These are phyloP conservation scores for Cyclotella atomus DNA, from an alignment of 108 stramenopile species.

Conservation along the genomic window DNA sequence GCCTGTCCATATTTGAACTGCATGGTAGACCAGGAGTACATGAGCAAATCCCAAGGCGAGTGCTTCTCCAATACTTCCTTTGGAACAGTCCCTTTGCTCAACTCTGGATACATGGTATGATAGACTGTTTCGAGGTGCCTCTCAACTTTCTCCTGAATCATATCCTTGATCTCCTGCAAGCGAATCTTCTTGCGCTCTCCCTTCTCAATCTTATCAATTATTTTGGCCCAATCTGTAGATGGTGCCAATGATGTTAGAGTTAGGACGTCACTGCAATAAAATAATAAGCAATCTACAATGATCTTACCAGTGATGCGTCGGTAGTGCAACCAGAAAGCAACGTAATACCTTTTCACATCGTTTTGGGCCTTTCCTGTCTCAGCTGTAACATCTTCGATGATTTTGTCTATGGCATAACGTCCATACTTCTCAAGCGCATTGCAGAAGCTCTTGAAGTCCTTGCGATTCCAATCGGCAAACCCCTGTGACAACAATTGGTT, in stretches of 20 bases:
- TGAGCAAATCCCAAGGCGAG: conserved; percentile 67
- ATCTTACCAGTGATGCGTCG: conserved; percentile 61
- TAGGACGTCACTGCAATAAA: background rate
- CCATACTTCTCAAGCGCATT: conserved; percentile 92
- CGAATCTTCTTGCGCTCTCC: conserved; percentile 91
- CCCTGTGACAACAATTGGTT: conserved; percentile 80
- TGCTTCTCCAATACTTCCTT: conserved; percentile 74
- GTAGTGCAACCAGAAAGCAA: conserved; percentile 88
- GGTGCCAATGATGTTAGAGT: background rate
- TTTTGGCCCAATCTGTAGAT: conserved; percentile 76
- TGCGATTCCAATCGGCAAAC: conserved; percentile 91
- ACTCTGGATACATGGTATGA: conserved; percentile 65
- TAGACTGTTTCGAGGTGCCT: conserved; percentile 92
- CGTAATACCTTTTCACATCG: conserved; percentile 91
- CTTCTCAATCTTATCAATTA: conserved; percentile 88
- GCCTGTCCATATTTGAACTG: conserved; percentile 79
- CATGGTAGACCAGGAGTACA: conserved; percentile 86
- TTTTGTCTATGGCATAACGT: conserved; percentile 76
- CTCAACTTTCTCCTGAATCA: conserved; percentile 94
- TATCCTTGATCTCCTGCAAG: conserved; percentile 87
- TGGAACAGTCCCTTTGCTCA: conserved; percentile 31
- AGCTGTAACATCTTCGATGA: conserved; percentile 78
- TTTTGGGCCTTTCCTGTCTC: conserved; percentile 88
- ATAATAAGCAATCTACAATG: background rate
- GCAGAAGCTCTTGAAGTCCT: conserved; percentile 93